A percentile compares a stretch with the other conserved stretches of the same genome.
Evolutionary conservation across 495 filamentous ascomycete genomes (phyloP).

Genomic region (Penicillium coffeae): DNA sequence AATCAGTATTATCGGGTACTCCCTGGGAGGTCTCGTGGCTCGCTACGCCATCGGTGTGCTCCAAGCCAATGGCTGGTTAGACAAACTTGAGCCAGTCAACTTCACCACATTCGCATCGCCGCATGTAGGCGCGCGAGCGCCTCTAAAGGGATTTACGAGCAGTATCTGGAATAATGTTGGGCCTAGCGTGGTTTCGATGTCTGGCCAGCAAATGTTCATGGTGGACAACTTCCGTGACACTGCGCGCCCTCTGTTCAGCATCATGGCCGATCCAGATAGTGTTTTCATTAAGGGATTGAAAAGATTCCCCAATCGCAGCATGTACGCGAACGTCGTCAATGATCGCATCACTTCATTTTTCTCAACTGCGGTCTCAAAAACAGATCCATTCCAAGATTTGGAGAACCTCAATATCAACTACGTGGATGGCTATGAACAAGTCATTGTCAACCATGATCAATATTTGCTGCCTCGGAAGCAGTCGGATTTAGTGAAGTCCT

Average conservation of each 20-base stretch:
- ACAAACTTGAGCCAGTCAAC: slow-evolving; percentile 78
- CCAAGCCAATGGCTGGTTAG: slow-evolving; percentile 72
- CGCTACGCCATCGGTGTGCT: slow-evolving; percentile 86
- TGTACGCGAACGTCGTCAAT: slow-evolving; percentile 85
- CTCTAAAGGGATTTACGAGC: slow-evolving; percentile 61
- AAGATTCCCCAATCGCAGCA: slow-evolving; percentile 64
- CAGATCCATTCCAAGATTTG: slow-evolving; percentile 68
- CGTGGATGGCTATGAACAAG: slow-evolving; percentile 65
- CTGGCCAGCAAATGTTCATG: slow-evolving; percentile 82
- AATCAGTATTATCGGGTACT: slow-evolving; percentile 86
- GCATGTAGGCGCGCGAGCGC: slow-evolving; percentile 80
- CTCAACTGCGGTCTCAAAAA: slow-evolving; percentile 69
- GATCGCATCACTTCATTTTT: slow-evolving; percentile 78
- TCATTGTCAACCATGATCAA: slow-evolving; percentile 66
- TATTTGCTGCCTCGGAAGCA: slow-evolving; percentile 52
- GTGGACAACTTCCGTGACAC: slow-evolving; percentile 83
- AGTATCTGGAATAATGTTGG: slow-evolving; percentile 79
- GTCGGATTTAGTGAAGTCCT: slow-evolving; percentile 28
- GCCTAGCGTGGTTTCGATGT: slow-evolving; percentile 68
- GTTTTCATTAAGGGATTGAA: slow-evolving; percentile 81
- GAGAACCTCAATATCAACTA: slow-evolving; percentile 66
- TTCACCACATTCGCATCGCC: slow-evolving; percentile 91
- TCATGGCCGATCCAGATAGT: slow-evolving; percentile 78
- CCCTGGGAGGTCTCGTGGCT: slow-evolving; percentile 80
- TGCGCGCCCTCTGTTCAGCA: slow-evolving; percentile 68